Evolutionary conservation across 2,329 filamentous ascomycete genomes (phyloP), one percentile per base, ranked within the genome.

Genomic region (Colletotrichum truncatum): DNA sequence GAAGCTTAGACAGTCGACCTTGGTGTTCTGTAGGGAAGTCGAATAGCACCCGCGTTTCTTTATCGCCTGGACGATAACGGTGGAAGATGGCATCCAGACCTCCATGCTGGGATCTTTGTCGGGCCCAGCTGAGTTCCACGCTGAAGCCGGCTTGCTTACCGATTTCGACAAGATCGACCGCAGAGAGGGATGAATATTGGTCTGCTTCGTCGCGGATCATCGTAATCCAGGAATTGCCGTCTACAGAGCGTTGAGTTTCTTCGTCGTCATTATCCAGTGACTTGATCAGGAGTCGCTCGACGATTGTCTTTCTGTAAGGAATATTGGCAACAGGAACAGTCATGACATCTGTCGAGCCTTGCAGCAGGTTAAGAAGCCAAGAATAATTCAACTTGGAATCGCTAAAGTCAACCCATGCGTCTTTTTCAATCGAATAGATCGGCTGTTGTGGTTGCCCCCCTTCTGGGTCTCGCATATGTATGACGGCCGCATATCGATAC

Each of bases 121-220:
- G 73, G 0, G 84, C 85, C 67, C 82, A 84, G 57, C 78, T 77
- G 4, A 78, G 68, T 18, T 85, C 79, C 18, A 85, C 82, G 21
- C 79, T 71, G 64, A 81, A 86, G n/a, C 82, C 82, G 12, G 76
- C 70, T 21, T 70, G 67, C 30, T 75, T 6, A 4, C 70, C 71
- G 1, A 77, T 28, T 3, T 69, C 49, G 1, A 57, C 64, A 6
- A 75, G 46, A 3, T 73, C 72, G 6, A 61, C 10, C 1, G 68
- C 63, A 1, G 67, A 69, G 2, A 68, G 62, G 0, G 67, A 69
- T 3, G 59, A 39, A 11, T 30, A 58, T 1, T 25, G 16, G 21
- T 68, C 2, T 4, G 68, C 64, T 28, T 7, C 1, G 1, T 18
- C 16, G 5, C n/a, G 36, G 21, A 60, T 12, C 1, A 26, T 9